Conservation (phyloP, 1,284 basidiomycete genomes). For the Ganoderma resinaceum region DNA sequence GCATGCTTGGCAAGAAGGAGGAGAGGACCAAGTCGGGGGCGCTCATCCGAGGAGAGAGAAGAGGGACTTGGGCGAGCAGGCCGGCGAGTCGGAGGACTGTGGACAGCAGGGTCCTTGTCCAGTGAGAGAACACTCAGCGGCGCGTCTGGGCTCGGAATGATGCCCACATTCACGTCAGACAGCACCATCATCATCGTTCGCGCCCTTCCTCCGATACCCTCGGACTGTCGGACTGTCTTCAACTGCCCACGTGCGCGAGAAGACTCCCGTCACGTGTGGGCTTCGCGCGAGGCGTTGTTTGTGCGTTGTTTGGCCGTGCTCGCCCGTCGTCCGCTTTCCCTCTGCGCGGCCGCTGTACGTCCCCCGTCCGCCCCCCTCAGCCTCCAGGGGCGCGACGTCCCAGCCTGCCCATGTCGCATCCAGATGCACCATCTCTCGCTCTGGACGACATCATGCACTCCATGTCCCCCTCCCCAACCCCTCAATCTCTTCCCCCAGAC, state of each 20-base stretch:
- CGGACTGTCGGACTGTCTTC: slow-evolving; percentile 10
- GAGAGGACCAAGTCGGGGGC: slow-evolving; percentile 9
- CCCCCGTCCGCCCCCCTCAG: slow-evolving; percentile 5
- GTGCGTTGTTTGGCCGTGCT: slow-evolving; percentile 28
- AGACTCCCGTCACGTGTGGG: slow-evolving; percentile 31
- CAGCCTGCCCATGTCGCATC: slow-evolving; percentile 23
- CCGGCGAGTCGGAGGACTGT: neutral
- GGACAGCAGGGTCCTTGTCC: neutral
- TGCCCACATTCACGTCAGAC: slow-evolving; percentile 5
- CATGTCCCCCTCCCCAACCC: slow-evolving; percentile 48
- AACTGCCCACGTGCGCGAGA: slow-evolving; percentile 18
- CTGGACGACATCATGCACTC: slow-evolving; percentile 51
- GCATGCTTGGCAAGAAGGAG: slow-evolving; percentile 33
- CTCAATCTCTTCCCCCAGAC: slow-evolving; percentile 31
- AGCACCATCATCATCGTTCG: neutral
- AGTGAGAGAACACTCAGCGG: neutral
- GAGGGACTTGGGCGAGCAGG: neutral
- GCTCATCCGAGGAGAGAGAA: slow-evolving; percentile 17
- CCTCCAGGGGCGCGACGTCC: slow-evolving; percentile 16
- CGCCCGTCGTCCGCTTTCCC: slow-evolving; percentile 19
- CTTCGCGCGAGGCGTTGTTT: slow-evolving; percentile 35
- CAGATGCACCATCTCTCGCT: slow-evolving; percentile 42
- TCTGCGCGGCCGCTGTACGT: slow-evolving; percentile 3
- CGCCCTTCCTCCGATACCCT: slow-evolving; percentile 15
- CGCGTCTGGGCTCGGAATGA: neutral